These are phyloP conservation scores for Pneumocystis oryctolagi DNA, from an alignment of 1,139 yeast species.

Conservation along the genomic window DNA sequence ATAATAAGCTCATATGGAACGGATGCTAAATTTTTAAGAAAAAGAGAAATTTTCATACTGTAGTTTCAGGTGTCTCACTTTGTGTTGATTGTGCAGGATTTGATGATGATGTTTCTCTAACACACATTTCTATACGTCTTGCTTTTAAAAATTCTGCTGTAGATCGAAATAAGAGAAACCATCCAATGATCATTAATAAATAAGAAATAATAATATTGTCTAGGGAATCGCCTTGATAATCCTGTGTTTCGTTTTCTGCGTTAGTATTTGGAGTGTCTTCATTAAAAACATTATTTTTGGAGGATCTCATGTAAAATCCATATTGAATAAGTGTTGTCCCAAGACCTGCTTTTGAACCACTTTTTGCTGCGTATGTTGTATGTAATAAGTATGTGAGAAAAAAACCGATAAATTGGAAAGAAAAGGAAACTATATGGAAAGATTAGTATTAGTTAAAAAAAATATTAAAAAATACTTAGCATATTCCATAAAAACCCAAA, in stretches of 20 bases:
- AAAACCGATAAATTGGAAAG: constrained; percentile 90
- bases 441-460: not conserved
- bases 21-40: not conserved
- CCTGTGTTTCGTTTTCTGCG: constrained; percentile 25
- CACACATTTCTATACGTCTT: constrained; percentile 56
- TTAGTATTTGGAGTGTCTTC: constrained; percentile 18
- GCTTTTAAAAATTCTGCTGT: constrained; percentile 58
- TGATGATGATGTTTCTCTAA: constrained; percentile 25
- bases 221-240: constrained; percentile 13
- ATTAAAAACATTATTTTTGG: constrained; percentile 22
- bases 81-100: constrained; percentile 4
- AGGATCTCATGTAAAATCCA: constrained; percentile 59
- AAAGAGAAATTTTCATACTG: constrained; percentile 2
- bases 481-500: constrained; percentile 83
- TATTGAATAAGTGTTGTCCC: constrained; percentile 71
- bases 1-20: not conserved
- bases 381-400: constrained; percentile 77
- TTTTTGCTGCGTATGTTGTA: constrained; percentile 93
- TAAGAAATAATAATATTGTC: constrained; percentile 28
- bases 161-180: constrained; percentile 50
- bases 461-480: constrained; percentile 28
- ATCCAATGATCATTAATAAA: constrained; percentile 52
- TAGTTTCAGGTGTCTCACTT: constrained; percentile 9
- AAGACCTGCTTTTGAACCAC: constrained; percentile 86
- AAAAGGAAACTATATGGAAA: constrained; percentile 39